Conservation (phyloP, 1,139 yeast genomes). For the Debaryomyces robertsiae region DNA sequence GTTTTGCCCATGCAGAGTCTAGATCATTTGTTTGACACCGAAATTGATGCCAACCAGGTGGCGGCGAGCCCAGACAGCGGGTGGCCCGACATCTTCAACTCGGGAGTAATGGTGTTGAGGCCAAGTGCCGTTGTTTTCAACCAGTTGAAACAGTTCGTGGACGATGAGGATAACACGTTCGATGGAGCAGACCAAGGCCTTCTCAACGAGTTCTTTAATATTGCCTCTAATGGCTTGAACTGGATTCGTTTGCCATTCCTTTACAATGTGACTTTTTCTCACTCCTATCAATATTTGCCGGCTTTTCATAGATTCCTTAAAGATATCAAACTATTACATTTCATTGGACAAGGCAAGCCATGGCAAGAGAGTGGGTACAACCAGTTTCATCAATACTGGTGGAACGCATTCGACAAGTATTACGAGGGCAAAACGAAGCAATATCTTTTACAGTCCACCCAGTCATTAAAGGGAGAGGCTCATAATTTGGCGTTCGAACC, state of each 20-base stretch:
- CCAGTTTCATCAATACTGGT: conserved; percentile 37
- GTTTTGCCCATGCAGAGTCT: conserved; percentile 29
- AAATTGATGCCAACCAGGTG: conserved; percentile 18
- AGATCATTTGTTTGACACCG: conserved; percentile 27
- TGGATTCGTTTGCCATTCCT: conserved; percentile 35
- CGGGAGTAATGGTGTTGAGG: conserved; percentile 33
- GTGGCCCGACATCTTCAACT: conserved; percentile 42
- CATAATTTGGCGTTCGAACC: conserved; percentile 34
- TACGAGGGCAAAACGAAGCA: conserved; percentile 21
- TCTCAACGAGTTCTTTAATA: conserved; percentile 31
- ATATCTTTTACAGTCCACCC: conserved; percentile 16
- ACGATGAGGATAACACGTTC: conserved; percentile 22
- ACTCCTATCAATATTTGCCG: conserved; percentile 35
- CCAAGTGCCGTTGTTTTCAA: conserved; percentile 24
- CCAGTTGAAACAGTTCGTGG: conserved; percentile 21
- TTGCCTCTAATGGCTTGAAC: conserved; percentile 18
- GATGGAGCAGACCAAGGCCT: conserved; percentile 42
- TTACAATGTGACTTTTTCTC: conserved; percentile 35
- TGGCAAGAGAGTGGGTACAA: conserved; percentile 26
- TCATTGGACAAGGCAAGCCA: conserved; percentile 33
- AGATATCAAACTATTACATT: conserved; percentile 32
- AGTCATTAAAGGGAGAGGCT: conserved; percentile 37
- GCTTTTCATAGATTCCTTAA: conserved; percentile 32
- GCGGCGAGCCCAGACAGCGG: conserved; percentile 38
- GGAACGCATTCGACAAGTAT: conserved; percentile 35